These are phyloP conservation scores for Selaginella tamariscina DNA, from an alignment of 75 land plant species.

Conservation along the genomic window DNA sequence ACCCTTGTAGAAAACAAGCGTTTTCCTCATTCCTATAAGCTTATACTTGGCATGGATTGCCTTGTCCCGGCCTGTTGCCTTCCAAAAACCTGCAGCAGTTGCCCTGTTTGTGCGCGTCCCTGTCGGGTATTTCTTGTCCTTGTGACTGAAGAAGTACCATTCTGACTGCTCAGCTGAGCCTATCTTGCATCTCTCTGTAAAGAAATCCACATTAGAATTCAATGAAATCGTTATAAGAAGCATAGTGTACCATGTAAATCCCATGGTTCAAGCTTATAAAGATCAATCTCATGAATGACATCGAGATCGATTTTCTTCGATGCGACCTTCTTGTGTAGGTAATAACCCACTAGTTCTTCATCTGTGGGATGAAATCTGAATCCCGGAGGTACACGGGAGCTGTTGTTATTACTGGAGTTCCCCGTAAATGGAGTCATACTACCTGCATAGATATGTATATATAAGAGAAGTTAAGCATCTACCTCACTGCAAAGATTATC, in stretches of 20 bases:
- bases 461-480: too few species aligned
- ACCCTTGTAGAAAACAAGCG: neutral
- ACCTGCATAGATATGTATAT: too few species aligned
- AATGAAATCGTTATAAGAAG: neutral
- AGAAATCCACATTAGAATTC: neutral
- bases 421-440: neutral
- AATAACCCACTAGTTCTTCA: conserved; percentile 10
- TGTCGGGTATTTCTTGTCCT: neutral
- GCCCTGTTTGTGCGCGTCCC: neutral
- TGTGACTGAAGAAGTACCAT: conserved; percentile 1
- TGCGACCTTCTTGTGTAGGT: conserved; percentile 12
- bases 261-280: conserved; percentile 6
- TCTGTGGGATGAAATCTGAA: conserved; percentile 13
- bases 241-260: neutral
- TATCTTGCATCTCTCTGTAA: neutral
- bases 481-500: too few species aligned
- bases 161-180: neutral
- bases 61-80: neutral
- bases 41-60: conserved; percentile 1
- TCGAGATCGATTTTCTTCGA: conserved; percentile 12
- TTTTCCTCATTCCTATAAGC: neutral
- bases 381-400: conserved; percentile 24
- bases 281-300: conserved; percentile 3
- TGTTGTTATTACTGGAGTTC: neutral
- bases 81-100: neutral